Evolutionary conservation across 106 monocot genomes (phyloP), one percentile per base, ranked within the genome.

Genomic region (Phalaenopsis equestris): DNA sequence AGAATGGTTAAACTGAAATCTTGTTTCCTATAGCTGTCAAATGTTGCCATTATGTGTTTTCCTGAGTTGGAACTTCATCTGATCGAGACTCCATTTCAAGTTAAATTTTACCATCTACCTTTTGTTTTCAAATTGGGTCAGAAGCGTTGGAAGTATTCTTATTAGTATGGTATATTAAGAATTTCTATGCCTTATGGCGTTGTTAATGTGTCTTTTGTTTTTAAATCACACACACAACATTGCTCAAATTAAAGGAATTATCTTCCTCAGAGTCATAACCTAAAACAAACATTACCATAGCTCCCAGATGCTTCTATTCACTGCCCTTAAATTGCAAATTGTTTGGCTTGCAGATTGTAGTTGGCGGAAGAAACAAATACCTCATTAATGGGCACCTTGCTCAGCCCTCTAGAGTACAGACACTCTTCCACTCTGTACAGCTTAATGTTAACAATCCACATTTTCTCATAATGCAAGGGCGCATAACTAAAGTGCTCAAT

Each of bases 401-500:
- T 7, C 94, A 94, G 76, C 98, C 98, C 76, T 91, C 98, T 79
- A 84, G 91, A 2, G 98, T 98, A 64, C 94, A 94, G 84, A 98
- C 86, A 42, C 91, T 98, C 67, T 98, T 98, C 81, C 98, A 98
- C 75, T 98, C 94, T 23, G 92, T 98, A 37, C 94, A 98, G 83
- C 94, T 98, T 47, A 98, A 98, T 80, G 98, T 94, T 58, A 98
- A 98, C 61, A 98, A 98, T 73, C 98, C 98, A 21, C 98, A 98
- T 86, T 98, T 98, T 45, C 89, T 98, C 7, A 94, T 98, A 73
- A 98, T 94, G 94, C 98, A 98, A 98, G 98, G 98, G 18, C 92
- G 98, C 41, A 98, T 94, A 19, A 98, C 94, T 17, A 98, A 98
- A 83, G 98, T 98, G 65, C 80, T 94, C 23, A 98, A 98, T 79